Base-by-base conservation (phyloP, 2,329 filamentous ascomycete species). In the Verticillium alfalfae region DNA sequence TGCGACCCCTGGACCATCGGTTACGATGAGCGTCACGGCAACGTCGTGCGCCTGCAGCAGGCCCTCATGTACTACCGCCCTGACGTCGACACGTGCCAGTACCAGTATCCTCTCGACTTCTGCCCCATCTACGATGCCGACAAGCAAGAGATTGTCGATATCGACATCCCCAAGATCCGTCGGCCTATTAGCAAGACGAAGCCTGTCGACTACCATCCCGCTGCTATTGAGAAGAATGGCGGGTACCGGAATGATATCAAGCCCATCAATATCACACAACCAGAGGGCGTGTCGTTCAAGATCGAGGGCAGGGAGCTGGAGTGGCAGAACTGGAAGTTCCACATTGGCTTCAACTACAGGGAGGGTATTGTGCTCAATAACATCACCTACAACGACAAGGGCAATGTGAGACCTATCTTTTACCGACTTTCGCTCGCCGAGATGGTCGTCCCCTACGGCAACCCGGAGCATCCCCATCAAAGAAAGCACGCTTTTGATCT, bases 1-100 rank as follows among this genome's bases (percentile, higher is more conserved):
- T 96, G 93, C 75, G 93, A 97, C 72, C 92, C 92, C 12, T 97
- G 93, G 93, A 96, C 93, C 1, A 96, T 97, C 74, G 93, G 93
- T 57, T 96, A 92, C 72, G 93, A 97, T 69, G 91, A 96, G 78
- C 88, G 93, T 55, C 95, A 93, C 69, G 93, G 93, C 64, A 94
- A 79, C 72, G 81, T 81, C 54, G 81, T 92, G 54, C 88, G 93
- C 60, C 84, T 97, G 4, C 93, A 97, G 76, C 93, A 97, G 77
- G 93, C 92, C 2, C 80, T 97, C 60, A 96, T 97, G 92, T 97
- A 97, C 81, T 97, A 96, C 75, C 88, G 93, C 16, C 93, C 93
- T 3, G 83, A 94, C 68, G 71, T 89, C 18, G 93, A 97, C 70
- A 91, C 94, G 77, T 92, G 86, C 74, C 93, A 97, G 77, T 97